Percentiles rank a stretch among this genome's conserved stretches.
phyloP scores from a whole-genome alignment of 352 stramenopile species.

The Globisporangium camurandrum region DNA sequence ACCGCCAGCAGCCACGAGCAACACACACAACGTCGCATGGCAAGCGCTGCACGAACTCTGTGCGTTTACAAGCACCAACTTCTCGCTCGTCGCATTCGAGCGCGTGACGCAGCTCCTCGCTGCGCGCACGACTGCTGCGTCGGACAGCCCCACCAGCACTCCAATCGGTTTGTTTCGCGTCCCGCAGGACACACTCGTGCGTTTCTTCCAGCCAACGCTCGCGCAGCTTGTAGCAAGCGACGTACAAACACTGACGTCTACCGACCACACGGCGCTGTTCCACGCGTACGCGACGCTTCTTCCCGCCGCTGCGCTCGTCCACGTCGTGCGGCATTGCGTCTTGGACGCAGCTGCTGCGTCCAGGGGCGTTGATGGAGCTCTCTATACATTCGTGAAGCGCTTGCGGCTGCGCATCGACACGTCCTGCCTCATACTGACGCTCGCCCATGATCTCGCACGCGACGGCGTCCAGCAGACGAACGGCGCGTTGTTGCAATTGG shows the following conservation, averaged over 20 bases:
- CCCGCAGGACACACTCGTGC: constrained; percentile 2
- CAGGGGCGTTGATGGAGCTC: too few species aligned
- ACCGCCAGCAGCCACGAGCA: too few species aligned
- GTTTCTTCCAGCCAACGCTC: constrained; percentile 13
- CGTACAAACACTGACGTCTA: too few species aligned
- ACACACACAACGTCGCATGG: neutral
- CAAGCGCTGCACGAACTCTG: constrained; percentile 8
- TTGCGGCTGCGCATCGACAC: constrained; percentile 14
- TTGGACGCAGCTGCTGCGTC: constrained; percentile 7
- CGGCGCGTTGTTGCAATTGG: constrained; percentile 12
- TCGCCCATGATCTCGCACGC: constrained; percentile 26
- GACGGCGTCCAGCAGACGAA: constrained; percentile 16
- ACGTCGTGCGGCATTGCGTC: constrained; percentile 14
- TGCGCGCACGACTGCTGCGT: too few species aligned
- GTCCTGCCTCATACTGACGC: constrained; percentile 12
- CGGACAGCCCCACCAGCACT: neutral
- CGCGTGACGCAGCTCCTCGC: constrained; percentile 6
- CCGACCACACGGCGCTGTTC: too few species aligned
- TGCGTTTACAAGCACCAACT: constrained; percentile 1
- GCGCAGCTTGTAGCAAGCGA: neutral
- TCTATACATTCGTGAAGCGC: neutral
- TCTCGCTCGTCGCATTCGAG: constrained; percentile 8
- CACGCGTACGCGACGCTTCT: constrained; percentile 13
- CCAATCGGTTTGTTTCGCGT: neutral
- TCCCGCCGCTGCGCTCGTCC: neutral